Base-by-base conservation (phyloP, 306 rosid species). In the Luffa acutangula region DNA sequence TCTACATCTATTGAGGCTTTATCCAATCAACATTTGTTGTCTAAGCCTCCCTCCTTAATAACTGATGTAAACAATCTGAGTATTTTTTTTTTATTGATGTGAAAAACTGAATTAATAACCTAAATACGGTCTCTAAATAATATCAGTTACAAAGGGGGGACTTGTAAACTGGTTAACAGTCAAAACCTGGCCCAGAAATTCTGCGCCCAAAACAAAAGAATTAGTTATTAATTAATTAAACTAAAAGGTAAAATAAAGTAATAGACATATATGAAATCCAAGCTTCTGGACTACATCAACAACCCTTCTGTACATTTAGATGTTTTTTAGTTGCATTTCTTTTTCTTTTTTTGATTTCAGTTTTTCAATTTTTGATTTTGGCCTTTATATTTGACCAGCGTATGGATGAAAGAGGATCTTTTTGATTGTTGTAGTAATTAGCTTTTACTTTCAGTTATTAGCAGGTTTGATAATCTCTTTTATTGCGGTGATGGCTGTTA, bases 401-500 rank as follows among this genome's bases (percentile, higher is more conserved):
- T 20, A 39, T 66, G 57, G 21, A 14, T 48, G 57, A 71, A 42
- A 71, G 48, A 42, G 51, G 58, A 72, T 72, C 43, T 33, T 73
- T 48, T 18, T 12, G 6, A 6, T 71, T 25, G 45, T 66, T 69
- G 52, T 73, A 48, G 25, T 73, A 25, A 73, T 46, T 73, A 31
- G 59, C 78, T 31, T 73, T 73, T 85, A 79, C 75, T 85, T 87
- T 84, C 91, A 94, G 98, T 82, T 91, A 74, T 90, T 92, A 85
- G 98, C 90, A 62, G 97, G 97, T 63, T 81, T 85, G 76, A 85
- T 92, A 82, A 77, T 94, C 89, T 86, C 97, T 45, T 92, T 94
- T 86, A 85, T 94, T 80, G 98, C 91, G 74, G n/a, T 92, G 77
- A 91, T 90, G 97, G 97, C 98, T 85, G 90, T 92, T 86, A 82